Conservation (phyloP, 208 protist genomes). For the Trypanosoma scelopori region DNA sequence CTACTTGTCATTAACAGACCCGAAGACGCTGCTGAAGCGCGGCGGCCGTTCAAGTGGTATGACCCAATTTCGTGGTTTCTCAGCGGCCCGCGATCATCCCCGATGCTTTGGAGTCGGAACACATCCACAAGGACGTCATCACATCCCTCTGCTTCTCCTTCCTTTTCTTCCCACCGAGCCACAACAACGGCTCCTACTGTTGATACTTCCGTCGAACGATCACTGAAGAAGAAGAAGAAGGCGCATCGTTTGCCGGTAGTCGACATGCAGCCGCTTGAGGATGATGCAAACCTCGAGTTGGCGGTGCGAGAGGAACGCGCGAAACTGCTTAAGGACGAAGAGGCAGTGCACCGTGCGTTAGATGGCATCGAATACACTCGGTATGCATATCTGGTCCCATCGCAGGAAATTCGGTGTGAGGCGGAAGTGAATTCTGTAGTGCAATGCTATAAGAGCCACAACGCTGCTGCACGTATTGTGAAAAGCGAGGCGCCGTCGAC, state of each 20-base stretch:
- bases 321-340: conserved; percentile 60
- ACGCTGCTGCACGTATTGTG: conserved; percentile 20
- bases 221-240: conserved; percentile 20
- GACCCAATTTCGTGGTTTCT: conserved; percentile 76
- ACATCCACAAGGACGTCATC: neutral
- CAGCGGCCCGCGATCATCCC: conserved; percentile 47
- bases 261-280: conserved; percentile 39
- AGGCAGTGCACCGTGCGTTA: conserved; percentile 58
- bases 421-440: conserved; percentile 51
- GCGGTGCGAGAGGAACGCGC: conserved; percentile 55
- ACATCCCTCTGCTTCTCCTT: neutral
- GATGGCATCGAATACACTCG: conserved; percentile 76
- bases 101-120: conserved; percentile 24
- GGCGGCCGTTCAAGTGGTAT: conserved; percentile 52
- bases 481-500: neutral
- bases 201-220: neutral
- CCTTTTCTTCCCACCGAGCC: neutral
- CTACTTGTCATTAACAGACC: conserved; percentile 64
- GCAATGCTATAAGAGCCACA: conserved; percentile 61
- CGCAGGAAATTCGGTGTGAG: conserved; percentile 61
- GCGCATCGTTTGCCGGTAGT: conserved; percentile 48
- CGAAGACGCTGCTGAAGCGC: conserved; percentile 37
- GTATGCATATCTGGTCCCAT: conserved; percentile 64
- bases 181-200: neutral
- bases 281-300: conserved; percentile 45